These are phyloP conservation scores for Pholiota molesta DNA, from an alignment of 768 basidiomycete species.

Conservation along the genomic window DNA sequence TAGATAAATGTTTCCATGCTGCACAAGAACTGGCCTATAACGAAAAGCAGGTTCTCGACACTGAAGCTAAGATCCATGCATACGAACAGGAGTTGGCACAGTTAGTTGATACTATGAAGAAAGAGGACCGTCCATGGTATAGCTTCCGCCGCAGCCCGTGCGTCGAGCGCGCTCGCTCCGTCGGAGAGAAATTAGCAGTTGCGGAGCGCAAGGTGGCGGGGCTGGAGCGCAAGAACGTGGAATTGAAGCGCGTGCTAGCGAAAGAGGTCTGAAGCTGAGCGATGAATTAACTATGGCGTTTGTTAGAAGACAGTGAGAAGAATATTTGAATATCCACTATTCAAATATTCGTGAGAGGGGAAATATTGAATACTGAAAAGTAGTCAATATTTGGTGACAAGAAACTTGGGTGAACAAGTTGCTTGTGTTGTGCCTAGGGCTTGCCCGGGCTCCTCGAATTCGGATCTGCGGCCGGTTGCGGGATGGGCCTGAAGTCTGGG, in stretches of 20 bases:
- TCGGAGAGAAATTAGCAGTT: conserved; percentile 75
- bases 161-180: conserved; percentile 61
- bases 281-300: too few species aligned
- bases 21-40: conserved; percentile 83
- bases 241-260: conserved; percentile 62
- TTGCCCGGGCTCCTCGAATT: too few species aligned
- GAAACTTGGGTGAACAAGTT: too few species aligned
- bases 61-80: conserved; percentile 65
- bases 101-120: conserved; percentile 66
- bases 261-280: conserved; percentile 30
- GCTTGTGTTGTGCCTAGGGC: too few species aligned
- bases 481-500: too few species aligned
- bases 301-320: too few species aligned
- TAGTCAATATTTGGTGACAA: too few species aligned
- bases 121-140: conserved; percentile 38
- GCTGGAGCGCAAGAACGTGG: conserved; percentile 72
- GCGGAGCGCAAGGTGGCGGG: conserved; percentile 68
- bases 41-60: conserved; percentile 58
- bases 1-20: conserved; percentile 80
- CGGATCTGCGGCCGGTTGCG: too few species aligned
- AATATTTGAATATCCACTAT: too few species aligned
- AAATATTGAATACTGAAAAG: too few species aligned
- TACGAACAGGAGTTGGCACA: conserved; percentile 78
- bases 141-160: conserved; percentile 51
- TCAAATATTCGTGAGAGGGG: too few species aligned